phyloP scores from a whole-genome alignment of 441 rosid species.

The Mallotus repandus region DNA sequence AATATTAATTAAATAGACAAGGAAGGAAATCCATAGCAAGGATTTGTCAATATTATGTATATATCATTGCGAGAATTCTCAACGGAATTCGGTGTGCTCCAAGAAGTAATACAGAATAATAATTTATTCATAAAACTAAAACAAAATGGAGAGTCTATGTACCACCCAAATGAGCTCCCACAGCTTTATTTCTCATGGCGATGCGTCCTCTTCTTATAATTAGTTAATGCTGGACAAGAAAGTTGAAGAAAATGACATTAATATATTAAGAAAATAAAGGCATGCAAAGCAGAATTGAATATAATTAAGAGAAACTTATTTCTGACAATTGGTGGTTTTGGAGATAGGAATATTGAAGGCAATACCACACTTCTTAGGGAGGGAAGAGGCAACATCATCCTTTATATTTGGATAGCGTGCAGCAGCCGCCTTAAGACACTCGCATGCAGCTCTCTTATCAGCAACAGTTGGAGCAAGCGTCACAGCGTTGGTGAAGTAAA shows the following conservation, averaged over 20 bases:
- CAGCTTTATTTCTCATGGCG: too few relatives aligned
- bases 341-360: conserved; percentile 34
- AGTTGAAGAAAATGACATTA: background rate
- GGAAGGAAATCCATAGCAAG: too few relatives aligned
- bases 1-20: too few relatives aligned
- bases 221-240: conserved; percentile 13
- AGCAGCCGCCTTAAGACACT: conserved; percentile 34
- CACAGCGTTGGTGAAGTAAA: too few relatives aligned
- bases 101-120: too few relatives aligned
- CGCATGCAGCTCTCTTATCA: conserved; percentile 33
- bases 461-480: conserved; percentile 26
- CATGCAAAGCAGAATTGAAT: too few relatives aligned
- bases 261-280: background rate
- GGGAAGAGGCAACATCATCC: conserved; percentile 33
- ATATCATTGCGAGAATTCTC: too few relatives aligned
- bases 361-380: conserved; percentile 36
- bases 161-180: too few relatives aligned
- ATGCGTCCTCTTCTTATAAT: background rate
- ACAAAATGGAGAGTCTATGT: too few relatives aligned
- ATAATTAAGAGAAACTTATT: conserved; percentile 16
- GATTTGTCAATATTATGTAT: too few relatives aligned
- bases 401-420: conserved; percentile 23
- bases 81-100: too few relatives aligned
- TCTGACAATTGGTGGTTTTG: conserved; percentile 23
- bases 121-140: too few relatives aligned